phyloP scores from a whole-genome alignment of 352 stramenopile species.

The Globisporangium viniferum region DNA sequence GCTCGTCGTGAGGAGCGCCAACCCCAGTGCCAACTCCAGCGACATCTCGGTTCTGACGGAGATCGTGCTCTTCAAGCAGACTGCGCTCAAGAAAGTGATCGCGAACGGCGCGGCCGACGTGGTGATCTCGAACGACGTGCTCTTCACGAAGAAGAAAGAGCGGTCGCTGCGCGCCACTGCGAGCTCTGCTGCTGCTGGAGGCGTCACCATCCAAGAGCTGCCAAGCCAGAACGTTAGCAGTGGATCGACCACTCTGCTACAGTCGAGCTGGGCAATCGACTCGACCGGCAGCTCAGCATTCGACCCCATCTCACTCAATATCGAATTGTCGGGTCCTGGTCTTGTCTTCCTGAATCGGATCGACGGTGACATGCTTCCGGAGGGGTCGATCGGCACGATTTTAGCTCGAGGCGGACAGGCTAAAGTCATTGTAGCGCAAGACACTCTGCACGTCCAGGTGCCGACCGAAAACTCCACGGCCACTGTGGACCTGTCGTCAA shows the following conservation, averaged over 20 bases:
- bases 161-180: background rate
- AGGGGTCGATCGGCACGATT: background rate
- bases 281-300: background rate
- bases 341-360: background rate
- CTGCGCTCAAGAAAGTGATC: no score
- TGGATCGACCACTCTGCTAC: background rate
- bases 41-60: no score
- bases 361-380: slow-evolving; percentile 2
- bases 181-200: background rate
- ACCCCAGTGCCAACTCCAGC: no score
- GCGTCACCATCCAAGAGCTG: background rate
- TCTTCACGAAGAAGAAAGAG: no score
- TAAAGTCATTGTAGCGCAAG: background rate
- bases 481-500: background rate
- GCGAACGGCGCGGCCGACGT: no score
- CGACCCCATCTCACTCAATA: background rate
- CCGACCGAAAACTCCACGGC: background rate
- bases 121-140: no score
- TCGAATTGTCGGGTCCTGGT: background rate
- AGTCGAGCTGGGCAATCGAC: background rate
- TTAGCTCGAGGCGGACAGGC: background rate
- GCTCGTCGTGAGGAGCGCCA: no score
- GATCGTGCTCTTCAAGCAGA: no score
- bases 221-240: background rate
- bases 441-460: background rate